A percentile compares a stretch with the other conserved stretches of the same genome.
Conservation (phyloP, 371 early-diverging fungal species). For the Saksenaea oblongispora region DNA sequence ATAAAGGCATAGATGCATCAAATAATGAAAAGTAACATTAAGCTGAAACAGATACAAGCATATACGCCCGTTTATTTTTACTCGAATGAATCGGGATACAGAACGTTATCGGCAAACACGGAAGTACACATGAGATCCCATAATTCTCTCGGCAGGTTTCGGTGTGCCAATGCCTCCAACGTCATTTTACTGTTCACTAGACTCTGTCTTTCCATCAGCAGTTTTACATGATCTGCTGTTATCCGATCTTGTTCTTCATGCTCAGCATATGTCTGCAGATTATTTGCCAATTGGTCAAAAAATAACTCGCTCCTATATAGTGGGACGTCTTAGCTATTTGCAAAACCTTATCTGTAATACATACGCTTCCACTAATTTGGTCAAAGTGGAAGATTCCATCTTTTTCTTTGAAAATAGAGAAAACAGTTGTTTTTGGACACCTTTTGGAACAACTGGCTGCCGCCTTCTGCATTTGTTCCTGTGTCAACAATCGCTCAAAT, state of each 20-base stretch:
- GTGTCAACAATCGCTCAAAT: background rate
- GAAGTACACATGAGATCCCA: slow-evolving; percentile 28
- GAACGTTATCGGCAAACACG: slow-evolving; percentile 25
- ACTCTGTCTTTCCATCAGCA: slow-evolving; percentile 20
- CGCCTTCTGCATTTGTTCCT: background rate
- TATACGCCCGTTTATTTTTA: background rate
- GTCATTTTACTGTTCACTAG: background rate
- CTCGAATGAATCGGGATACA: slow-evolving; percentile 19
- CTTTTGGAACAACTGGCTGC: background rate
- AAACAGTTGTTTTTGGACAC: background rate
- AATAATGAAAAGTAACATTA: too few relatives aligned
- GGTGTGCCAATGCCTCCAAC: slow-evolving; percentile 30
- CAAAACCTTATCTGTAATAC: too few relatives aligned
- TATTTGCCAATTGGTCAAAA: slow-evolving; percentile 27
- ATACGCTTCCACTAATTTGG: background rate
- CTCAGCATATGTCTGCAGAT: slow-evolving; percentile 21
- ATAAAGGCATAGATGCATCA: too few relatives aligned
- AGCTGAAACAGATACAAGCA: too few relatives aligned
- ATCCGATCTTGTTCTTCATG: slow-evolving; percentile 19
- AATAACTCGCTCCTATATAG: slow-evolving; percentile 25
- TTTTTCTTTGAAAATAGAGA: background rate
- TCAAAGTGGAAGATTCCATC: background rate
- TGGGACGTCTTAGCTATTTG: background rate
- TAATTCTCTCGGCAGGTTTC: slow-evolving; percentile 31
- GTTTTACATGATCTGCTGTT: slow-evolving; percentile 13